Evolutionary conservation across 164 flowering plant species (phyloP), one percentile per base, ranked within the genome.

Genomic region (Cinnamomum micranthum): DNA sequence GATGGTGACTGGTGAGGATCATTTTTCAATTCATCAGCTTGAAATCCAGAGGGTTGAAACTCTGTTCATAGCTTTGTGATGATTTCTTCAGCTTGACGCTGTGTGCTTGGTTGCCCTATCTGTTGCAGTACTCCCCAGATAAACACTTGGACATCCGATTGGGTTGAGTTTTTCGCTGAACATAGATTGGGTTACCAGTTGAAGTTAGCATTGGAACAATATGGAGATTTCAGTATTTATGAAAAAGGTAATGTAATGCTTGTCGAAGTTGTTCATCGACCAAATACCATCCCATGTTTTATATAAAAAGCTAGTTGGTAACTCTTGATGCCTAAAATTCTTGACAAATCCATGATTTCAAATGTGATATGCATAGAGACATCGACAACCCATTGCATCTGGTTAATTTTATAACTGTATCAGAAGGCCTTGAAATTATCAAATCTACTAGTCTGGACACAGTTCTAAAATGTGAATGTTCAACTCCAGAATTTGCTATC

Each of bases 171-270:
- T 78, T 95, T 85, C 62, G 90, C 89, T 41, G 95, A 89, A 86
- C 91, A 93, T 78, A 88, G 99, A 82, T 78, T 93, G 85, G 96
- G 96, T 73, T 95, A 89, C 86, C 99, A 93, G 80, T 82, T 95
- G 50, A 85, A 91, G 80, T 83, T 92, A 79, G 95, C 93, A 70
- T 63, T 65, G 76, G 84, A 92, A 28, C 96, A 87, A 60, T 92
- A 85, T 83, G 90, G 93, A 11, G 99, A 95, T 80, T 85, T 93
- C 10, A 72, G 80, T 74, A 91, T 92, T 23, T 90, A 90, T 75
- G 94, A 92, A 72, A 95, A 85, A 91, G 99, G 99, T 95, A 75
- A 5, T 71, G 17, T 64, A 31, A 23, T 77, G 52, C 58, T 62
- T 72, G 15, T 62, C 20, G 13, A 68, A n/a, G 51, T 15, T 67